These are phyloP conservation scores for Fistulinella prunicolor DNA, from an alignment of 768 basidiomycete species.

Conservation along the genomic window DNA sequence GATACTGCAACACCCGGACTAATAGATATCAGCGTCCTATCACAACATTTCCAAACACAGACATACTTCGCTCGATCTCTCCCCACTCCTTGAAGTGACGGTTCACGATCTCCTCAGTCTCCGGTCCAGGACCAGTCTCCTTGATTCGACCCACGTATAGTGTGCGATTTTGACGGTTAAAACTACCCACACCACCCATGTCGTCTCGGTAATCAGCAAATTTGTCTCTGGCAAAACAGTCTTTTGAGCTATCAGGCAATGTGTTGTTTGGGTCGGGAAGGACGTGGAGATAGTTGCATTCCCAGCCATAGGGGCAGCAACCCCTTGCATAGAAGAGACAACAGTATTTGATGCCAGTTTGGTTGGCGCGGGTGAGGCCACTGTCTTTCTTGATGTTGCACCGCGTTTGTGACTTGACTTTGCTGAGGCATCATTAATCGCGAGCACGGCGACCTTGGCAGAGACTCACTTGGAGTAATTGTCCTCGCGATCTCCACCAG, in stretches of 20 bases:
- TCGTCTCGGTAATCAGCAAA: conserved; percentile 97
- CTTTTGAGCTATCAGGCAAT: conserved; percentile 89
- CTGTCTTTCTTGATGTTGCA: conserved; percentile 86
- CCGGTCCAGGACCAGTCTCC: conserved; percentile 82
- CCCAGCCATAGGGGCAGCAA: conserved; percentile 97
- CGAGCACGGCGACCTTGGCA: not conserved
- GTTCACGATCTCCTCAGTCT: conserved; percentile 88
- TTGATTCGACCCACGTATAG: conserved; percentile 93
- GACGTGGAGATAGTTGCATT: conserved; percentile 93
- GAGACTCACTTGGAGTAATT: conserved; percentile 83
- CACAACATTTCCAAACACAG: not conserved
- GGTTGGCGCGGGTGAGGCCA: conserved; percentile 93
- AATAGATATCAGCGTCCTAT: conserved; percentile 8
- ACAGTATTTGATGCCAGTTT: conserved; percentile 86
- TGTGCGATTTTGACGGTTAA: conserved; percentile 91
- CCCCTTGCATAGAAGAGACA: conserved; percentile 96
- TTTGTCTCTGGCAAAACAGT: conserved; percentile 96
- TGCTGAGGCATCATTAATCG: conserved; percentile 44
- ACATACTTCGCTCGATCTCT: conserved; percentile 85
- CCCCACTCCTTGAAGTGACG: conserved; percentile 98
- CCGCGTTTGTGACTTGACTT: conserved; percentile 91
- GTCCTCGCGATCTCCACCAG: conserved; percentile 98
- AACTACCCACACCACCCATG: conserved; percentile 99
- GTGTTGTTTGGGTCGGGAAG: conserved; percentile 69
- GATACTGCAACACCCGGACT: conserved; percentile 91